Percentiles rank a stretch among this genome's conserved stretches.
These are phyloP conservation scores for Pichia kluyveri DNA, from an alignment of 805 yeast genomes.

Conservation along the genomic window DNA sequence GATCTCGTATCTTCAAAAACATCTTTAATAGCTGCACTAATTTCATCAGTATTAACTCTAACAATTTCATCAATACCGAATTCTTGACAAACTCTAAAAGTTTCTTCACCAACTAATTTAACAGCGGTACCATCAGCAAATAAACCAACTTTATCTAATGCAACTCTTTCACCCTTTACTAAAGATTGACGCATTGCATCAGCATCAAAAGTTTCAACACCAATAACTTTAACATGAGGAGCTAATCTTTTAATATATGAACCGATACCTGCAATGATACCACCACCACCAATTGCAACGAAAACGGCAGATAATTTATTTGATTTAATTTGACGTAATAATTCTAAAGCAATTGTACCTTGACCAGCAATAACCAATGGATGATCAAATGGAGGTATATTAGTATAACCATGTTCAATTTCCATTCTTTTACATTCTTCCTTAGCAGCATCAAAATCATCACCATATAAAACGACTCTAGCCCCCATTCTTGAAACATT, in stretches of 20 bases:
- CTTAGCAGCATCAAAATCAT: slow-evolving; percentile 93
- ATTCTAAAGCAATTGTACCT: slow-evolving; percentile 93
- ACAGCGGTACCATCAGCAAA: slow-evolving; percentile 99
- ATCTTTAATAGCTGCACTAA: slow-evolving; percentile 93
- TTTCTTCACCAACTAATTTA: slow-evolving; percentile 79
- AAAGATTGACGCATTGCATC: slow-evolving; percentile 80
- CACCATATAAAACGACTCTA: slow-evolving; percentile 87
- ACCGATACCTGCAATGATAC: slow-evolving; percentile 84
- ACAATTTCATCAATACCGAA: slow-evolving; percentile 71
- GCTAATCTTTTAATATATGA: slow-evolving; percentile 89
- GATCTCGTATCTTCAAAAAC: slow-evolving; percentile 93
- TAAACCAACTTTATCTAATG: slow-evolving; percentile 72
- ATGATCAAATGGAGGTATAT: slow-evolving; percentile 97
- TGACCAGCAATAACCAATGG: slow-evolving; percentile 99
- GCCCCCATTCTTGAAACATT: slow-evolving; percentile 91
- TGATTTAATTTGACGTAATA: slow-evolving; percentile 76
- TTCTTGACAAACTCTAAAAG: slow-evolving; percentile 70
- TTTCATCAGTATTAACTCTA: slow-evolving; percentile 62
- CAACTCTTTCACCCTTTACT: slow-evolving; percentile 41
- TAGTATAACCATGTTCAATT: slow-evolving; percentile 62
- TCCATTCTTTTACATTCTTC: slow-evolving; percentile 73
- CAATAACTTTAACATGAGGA: slow-evolving; percentile 93
- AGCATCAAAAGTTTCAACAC: slow-evolving; percentile 94
- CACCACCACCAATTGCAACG: slow-evolving; percentile 96
- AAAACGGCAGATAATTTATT: slow-evolving; percentile 79